phyloP scores from a whole-genome alignment of 2,329 filamentous ascomycete species.

The Penicillium digitatum region DNA sequence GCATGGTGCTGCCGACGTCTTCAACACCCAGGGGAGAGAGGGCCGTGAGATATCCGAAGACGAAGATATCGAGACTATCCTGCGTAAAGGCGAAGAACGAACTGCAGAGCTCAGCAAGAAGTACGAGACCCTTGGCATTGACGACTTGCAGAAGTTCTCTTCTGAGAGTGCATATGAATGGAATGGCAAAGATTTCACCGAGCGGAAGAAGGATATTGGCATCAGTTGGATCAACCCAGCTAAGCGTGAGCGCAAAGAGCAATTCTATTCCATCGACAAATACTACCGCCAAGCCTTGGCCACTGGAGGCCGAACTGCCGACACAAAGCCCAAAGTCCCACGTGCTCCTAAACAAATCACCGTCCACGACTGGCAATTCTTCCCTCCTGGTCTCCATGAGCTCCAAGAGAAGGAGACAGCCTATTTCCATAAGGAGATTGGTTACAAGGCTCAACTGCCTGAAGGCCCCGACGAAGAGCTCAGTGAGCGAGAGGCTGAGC shows the following conservation, averaged over 20 bases:
- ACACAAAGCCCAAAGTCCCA: slow-evolving; percentile 92
- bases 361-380: slow-evolving; percentile 97
- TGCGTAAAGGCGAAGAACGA: slow-evolving; percentile 79
- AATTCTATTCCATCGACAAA: slow-evolving; percentile 97
- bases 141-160: slow-evolving; percentile 95
- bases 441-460: slow-evolving; percentile 84
- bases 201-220: slow-evolving; percentile 85
- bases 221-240: slow-evolving; percentile 97
- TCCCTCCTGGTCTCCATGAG: slow-evolving; percentile 75
- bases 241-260: slow-evolving; percentile 97
- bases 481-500: slow-evolving; percentile 80
- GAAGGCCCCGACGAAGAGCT: slow-evolving; percentile 86
- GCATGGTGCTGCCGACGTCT: slow-evolving; percentile 93
- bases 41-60: slow-evolving; percentile 67
- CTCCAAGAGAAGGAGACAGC: slow-evolving; percentile 96
- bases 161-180: slow-evolving; percentile 98
- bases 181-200: slow-evolving; percentile 96
- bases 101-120: slow-evolving; percentile 88
- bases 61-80: slow-evolving; percentile 76
- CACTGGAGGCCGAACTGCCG: slow-evolving; percentile 71
- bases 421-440: slow-evolving; percentile 91
- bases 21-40: slow-evolving; percentile 67
- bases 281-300: slow-evolving; percentile 92
- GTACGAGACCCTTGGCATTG: slow-evolving; percentile 94
- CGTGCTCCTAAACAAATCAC: slow-evolving; percentile 86